These are phyloP conservation scores for Mortierella alpina DNA, from an alignment of 192 early-diverging fungal genomes.

Conservation along the genomic window DNA sequence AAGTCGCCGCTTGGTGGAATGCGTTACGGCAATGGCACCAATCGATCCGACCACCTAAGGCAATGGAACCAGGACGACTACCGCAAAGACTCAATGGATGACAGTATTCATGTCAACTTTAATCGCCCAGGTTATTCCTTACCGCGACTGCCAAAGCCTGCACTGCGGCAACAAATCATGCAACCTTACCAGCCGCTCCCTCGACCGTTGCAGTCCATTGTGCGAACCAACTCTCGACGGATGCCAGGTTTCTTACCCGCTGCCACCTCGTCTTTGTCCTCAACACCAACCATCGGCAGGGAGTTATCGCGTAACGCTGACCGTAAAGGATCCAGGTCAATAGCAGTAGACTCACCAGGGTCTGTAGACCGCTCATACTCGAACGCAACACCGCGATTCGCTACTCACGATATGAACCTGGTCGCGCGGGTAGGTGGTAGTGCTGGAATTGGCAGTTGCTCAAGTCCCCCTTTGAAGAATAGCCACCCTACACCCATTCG, in stretches of 20 bases:
- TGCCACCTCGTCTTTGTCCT: not conserved
- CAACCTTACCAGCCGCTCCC: not conserved
- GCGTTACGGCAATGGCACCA: too few species aligned
- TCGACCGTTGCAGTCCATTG: conserved; percentile 1
- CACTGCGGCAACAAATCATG: not conserved
- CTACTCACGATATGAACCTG: not conserved
- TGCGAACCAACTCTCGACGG: not conserved
- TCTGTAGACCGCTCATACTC: not conserved
- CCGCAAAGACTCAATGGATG: too few species aligned
- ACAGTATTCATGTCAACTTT: too few species aligned
- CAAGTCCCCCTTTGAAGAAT: conserved; percentile 5
- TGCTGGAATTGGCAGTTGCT: not conserved
- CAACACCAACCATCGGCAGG: not conserved
- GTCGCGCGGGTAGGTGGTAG: too few species aligned
- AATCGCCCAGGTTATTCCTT: not conserved
- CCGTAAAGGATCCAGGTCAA: too few species aligned
- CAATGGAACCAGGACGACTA: too few species aligned
- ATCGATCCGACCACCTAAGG: too few species aligned
- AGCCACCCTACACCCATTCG: conserved; percentile 3
- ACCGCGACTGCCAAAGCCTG: not conserved
- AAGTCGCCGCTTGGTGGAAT: too few species aligned
- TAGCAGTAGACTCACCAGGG: not conserved
- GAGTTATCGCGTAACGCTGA: too few species aligned
- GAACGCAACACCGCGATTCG: not conserved
- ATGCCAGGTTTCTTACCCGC: not conserved